phyloP scores from a whole-genome alignment of 768 basidiomycete genomes.

The Tulasnella sp. region DNA sequence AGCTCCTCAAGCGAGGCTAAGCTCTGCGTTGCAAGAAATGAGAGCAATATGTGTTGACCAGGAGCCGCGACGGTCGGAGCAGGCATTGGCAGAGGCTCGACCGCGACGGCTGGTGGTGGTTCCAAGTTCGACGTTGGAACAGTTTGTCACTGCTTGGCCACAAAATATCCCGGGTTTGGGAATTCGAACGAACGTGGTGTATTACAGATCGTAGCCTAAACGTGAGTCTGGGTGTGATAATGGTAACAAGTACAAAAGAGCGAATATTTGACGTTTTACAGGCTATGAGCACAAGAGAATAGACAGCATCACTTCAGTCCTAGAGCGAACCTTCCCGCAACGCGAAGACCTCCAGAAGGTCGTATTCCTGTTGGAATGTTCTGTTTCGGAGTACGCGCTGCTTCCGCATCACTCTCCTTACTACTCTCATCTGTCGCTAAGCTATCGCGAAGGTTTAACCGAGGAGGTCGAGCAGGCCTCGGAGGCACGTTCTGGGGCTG shows the following conservation, averaged over 20 bases:
- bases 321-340: not conserved
- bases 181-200: not conserved
- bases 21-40: constrained; percentile 72
- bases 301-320: not conserved
- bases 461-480: not conserved
- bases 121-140: not conserved
- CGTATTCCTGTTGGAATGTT: not conserved
- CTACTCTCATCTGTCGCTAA: not conserved
- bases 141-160: not conserved
- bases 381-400: not conserved
- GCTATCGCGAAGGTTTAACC: not conserved
- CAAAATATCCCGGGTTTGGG: not conserved
- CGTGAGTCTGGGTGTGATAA: not conserved
- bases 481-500: not conserved
- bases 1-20: constrained; percentile 66
- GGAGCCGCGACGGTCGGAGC: not conserved
- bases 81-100: not conserved
- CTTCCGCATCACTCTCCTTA: not conserved
- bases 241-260: not conserved
- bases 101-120: not conserved
- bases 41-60: constrained; percentile 33
- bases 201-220: no score
- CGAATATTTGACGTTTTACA: not conserved
- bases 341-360: not conserved
- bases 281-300: not conserved